A percentile compares a stretch with the other conserved stretches of the same genome.
Evolutionary conservation across 345 rosid species (phyloP).

Genomic region (Bruguiera gymnorhiza): DNA sequence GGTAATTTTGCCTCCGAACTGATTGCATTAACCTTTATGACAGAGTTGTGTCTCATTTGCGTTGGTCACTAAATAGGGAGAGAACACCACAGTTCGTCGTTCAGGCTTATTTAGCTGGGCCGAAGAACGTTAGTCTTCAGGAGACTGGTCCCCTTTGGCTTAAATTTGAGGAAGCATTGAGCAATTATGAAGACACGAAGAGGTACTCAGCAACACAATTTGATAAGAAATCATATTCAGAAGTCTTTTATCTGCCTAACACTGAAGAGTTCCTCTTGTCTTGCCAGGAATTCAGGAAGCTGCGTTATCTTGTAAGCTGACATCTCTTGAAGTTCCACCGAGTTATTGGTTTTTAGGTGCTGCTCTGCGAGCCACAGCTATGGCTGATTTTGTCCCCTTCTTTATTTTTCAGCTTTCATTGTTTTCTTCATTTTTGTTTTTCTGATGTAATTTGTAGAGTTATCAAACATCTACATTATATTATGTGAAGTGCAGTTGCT

Average conservation of each 20-base stretch:
- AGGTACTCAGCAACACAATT: constrained; percentile 35
- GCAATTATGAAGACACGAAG: constrained; percentile 53
- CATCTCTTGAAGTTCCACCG: background rate
- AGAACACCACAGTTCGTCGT: constrained; percentile 68
- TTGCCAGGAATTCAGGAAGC: constrained; percentile 48
- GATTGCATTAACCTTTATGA: background rate
- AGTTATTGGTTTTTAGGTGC: background rate
- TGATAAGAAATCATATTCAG: constrained; percentile 1
- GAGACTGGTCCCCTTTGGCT: constrained; percentile 63
- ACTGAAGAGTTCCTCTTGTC: constrained; percentile 11
- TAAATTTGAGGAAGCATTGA: constrained; percentile 77
- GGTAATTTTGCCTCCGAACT: constrained; percentile 35
- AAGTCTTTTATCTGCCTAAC: background rate
- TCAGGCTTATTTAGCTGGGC: constrained; percentile 74
- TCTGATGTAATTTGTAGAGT: no score
- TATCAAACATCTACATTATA: no score
- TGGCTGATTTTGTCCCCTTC: no score
- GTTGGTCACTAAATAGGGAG: constrained; percentile 42
- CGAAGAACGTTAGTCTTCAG: constrained; percentile 54
- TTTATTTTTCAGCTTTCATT: no score
- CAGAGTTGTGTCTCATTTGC: background rate
- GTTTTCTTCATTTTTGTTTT: no score
- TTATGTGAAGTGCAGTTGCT: no score
- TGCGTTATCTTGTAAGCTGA: constrained; percentile 55
- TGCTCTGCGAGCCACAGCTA: no score